These are phyloP conservation scores for Gyromitra esculenta DNA, from an alignment of 2,329 filamentous ascomycete genomes.

Conservation along the genomic window DNA sequence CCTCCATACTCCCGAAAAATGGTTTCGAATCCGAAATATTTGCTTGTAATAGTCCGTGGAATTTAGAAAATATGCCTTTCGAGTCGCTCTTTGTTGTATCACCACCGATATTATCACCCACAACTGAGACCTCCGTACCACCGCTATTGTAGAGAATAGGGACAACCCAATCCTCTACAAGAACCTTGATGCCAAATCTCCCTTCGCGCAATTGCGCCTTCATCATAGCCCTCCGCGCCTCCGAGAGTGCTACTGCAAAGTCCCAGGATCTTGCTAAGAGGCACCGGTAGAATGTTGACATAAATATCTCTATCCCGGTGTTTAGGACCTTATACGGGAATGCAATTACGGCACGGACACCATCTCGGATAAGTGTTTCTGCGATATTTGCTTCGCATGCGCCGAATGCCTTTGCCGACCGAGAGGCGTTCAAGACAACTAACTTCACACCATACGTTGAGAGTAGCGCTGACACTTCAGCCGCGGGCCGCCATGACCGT, in stretches of 20 bases:
- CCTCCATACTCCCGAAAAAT: background rate
- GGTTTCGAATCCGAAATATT: background rate
- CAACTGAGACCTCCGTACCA: constrained; percentile 32
- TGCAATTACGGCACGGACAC: constrained; percentile 38
- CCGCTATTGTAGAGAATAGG: constrained; percentile 42
- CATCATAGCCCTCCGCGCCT: constrained; percentile 38
- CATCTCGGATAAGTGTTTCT: constrained; percentile 25
- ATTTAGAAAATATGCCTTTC: constrained; percentile 36
- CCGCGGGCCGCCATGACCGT: constrained; percentile 30
- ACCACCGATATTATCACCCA: constrained; percentile 15
- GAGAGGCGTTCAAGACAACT: constrained; percentile 40
- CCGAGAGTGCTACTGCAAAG: constrained; percentile 34
- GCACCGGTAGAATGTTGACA: constrained; percentile 40
- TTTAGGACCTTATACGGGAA: constrained; percentile 43
- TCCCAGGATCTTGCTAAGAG: constrained; percentile 35
- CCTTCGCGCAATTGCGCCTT: constrained; percentile 23
- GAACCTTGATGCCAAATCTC: constrained; percentile 38
- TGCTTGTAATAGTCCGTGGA: constrained; percentile 22
- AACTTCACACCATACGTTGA: constrained; percentile 25
- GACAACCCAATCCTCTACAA: constrained; percentile 41
- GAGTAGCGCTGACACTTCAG: constrained; percentile 31
- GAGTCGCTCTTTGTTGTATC: background rate
- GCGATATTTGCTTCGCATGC: constrained; percentile 33
- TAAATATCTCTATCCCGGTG: constrained; percentile 37
- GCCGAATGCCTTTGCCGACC: constrained; percentile 27